Evolutionary conservation across 768 basidiomycete genomes (phyloP), one percentile per base, ranked within the genome.

Genomic region (Cyclocybe cylindracea): DNA sequence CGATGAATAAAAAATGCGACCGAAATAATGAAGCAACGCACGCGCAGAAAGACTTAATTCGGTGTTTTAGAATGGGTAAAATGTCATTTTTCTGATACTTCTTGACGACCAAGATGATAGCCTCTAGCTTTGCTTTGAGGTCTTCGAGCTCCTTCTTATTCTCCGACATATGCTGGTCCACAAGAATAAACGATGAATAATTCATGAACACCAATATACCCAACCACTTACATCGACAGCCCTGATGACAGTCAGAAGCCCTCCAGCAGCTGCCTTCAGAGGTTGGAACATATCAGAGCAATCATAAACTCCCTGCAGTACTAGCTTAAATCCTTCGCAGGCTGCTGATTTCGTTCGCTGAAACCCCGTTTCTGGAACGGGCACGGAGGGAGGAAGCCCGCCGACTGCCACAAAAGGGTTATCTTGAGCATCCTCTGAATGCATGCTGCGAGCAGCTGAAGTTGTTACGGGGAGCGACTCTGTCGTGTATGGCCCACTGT

Each of bases 281-380:
- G 53, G 53, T 44, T 32, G 40, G 41, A 54, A 54, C 36, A 45
- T 39, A 40, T 54, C 52, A 16, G 52, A 41, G 41, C 46, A 54
- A 10, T 54, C 47, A 33, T 43, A 29, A 31, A 48, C 36, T 37
- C 9, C 46, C 18, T 44, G 16, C 41, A 48, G 2, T 8, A 44
- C 41, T 14, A 36, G 31, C 36, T 54, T 54, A 16, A 54, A 18
- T 48, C 46, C 53, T 48, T 48, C 46, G 53, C 49, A 54, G 2
- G 34, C 52, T 31, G 10, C 46, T 34, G 39, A 32, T 42, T 47
- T 48, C 9, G 39, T 37, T 5, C 36, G 38, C 39, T 48, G 14
- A 42, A 13, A 31, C 3, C 39, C 24, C 7, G 52, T n/a, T n/a
- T n/a, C n/a, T n/a, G n/a, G n/a, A n/a, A n/a, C n/a, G n/a, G n/a